These are phyloP conservation scores for Populus hybrid DNA, from an alignment of 441 rosid species.

Conservation along the genomic window DNA sequence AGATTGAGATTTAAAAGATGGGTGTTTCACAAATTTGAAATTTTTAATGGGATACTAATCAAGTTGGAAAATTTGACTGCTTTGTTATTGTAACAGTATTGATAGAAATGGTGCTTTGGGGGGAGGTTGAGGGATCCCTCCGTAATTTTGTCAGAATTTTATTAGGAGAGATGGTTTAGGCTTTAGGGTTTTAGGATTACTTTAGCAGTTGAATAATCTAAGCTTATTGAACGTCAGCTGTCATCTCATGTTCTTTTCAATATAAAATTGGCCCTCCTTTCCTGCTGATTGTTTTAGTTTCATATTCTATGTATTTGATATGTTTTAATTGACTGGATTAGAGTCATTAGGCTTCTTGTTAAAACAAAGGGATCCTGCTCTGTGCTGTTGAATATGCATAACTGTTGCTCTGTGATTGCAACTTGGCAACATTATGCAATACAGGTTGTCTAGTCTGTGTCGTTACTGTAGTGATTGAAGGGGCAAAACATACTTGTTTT, in stretches of 20 bases:
- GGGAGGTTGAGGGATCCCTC: background rate
- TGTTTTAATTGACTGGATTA: background rate
- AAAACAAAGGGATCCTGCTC: background rate
- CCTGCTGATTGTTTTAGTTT: background rate
- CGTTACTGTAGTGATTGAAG: no score
- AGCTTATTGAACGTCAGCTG: constrained; percentile 8
- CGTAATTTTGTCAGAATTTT: background rate
- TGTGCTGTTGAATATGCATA: background rate
- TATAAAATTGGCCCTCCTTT: background rate
- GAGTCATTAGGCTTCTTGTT: background rate
- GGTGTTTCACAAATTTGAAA: constrained; percentile 1
- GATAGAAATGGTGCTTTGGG: background rate
- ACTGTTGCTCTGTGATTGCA: background rate
- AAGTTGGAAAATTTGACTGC: background rate
- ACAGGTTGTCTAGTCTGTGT: no score
- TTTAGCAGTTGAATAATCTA: constrained; percentile 7
- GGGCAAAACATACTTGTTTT: background rate
- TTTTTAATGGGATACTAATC: background rate
- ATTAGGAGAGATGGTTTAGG: background rate
- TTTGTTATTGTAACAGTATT: background rate
- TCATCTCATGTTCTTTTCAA: constrained; percentile 6
- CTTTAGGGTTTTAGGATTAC: background rate
- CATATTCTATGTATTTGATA: background rate
- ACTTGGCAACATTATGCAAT: background rate
- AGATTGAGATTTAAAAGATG: constrained; percentile 3